phyloP scores from a whole-genome alignment of 805 yeast genomes.

The Wickerhamiella kazuoi region DNA sequence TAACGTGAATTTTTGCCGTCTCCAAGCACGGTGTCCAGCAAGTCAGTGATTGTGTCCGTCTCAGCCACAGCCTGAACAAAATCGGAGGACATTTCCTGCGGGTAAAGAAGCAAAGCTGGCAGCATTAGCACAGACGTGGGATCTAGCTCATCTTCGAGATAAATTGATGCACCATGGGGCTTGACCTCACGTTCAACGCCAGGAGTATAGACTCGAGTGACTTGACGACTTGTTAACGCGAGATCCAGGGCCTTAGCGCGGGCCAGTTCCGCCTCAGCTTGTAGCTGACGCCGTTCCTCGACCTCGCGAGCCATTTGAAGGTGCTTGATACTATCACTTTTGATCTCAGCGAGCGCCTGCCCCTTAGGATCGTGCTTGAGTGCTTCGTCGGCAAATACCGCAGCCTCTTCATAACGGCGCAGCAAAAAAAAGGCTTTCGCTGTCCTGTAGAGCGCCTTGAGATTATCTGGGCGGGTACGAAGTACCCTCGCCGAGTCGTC shows the following conservation, averaged over 20 bases:
- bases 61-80: slow-evolving; percentile 62
- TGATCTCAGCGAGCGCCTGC: slow-evolving; percentile 33
- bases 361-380: slow-evolving; percentile 42
- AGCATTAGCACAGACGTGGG: slow-evolving; percentile 57
- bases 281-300: slow-evolving; percentile 18
- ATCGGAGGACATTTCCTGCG: slow-evolving; percentile 71
- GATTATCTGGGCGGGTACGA: slow-evolving; percentile 36
- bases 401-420: slow-evolving; percentile 54
- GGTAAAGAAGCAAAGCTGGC: slow-evolving; percentile 68
- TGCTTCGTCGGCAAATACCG: slow-evolving; percentile 44
- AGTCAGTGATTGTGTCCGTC: slow-evolving; percentile 43
- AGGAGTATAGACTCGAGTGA: slow-evolving; percentile 21
- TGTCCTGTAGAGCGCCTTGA: slow-evolving; percentile 74
- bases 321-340: slow-evolving; percentile 17
- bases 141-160: slow-evolving; percentile 18
- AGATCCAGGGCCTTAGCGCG: slow-evolving; percentile 24
- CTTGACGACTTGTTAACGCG: slow-evolving; percentile 45
- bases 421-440: slow-evolving; percentile 63
- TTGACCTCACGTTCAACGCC: slow-evolving; percentile 16
- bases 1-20: slow-evolving; percentile 15
- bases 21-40: slow-evolving; percentile 37
- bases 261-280: slow-evolving; percentile 5
- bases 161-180: neutral
- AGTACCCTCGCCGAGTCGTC: slow-evolving; percentile 69
- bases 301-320: slow-evolving; percentile 19